Base-by-base conservation (phyloP, 1,139 yeast species). In the Geotrichum phurueaensis region DNA sequence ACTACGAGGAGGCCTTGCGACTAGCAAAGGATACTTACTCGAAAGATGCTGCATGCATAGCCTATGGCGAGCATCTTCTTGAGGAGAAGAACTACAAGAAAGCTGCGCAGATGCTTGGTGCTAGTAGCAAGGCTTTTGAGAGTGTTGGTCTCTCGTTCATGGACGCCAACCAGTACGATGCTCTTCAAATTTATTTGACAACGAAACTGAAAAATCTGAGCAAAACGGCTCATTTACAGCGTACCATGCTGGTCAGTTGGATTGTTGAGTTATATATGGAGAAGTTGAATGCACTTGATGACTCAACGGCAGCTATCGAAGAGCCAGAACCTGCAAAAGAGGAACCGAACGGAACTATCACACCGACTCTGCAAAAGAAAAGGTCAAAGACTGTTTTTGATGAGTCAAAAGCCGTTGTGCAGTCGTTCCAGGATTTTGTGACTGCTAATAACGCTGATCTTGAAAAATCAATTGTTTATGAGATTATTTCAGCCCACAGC, bases 241-340 rank as follows among this genome's bases (percentile, higher is more conserved):
- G 81, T 47, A 77, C 81, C 0, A 79, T 90, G 61, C 72, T 92
- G n/a, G 84, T 92, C 0, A 83, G 87, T 62, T 92, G 97, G 97
- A 83, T 92, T 49, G 80, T 89, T 6, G 95, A 91, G 74, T 73
- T 88, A 13, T 82, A 74, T 62, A 76, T 84, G 71, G 84, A 81
- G 61, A 76, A 76, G 62, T 68, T 82, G 31, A 81, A 82, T 65
- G 73, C 74, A 1, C 62, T 79, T 12, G 87, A 83, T 62, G 84
- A 80, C 63, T 57, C 63, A 51, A 65, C 69, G 54, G 73, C 76
- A 39, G 65, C 68, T 3, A 62, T 59, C 29, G 68, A 57, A 22
- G 61, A 54, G 54, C 58, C 61, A n/a, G 61, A 56, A 45, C 58
- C 47, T 7, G 56, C 55, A 15, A 36, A 57, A 2, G 65, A 69